A percentile compares a stretch with the other conserved stretches of the same genome.
phyloP scores from a whole-genome alignment of 2,329 filamentous ascomycete genomes.

The Penicillium glabrum region DNA sequence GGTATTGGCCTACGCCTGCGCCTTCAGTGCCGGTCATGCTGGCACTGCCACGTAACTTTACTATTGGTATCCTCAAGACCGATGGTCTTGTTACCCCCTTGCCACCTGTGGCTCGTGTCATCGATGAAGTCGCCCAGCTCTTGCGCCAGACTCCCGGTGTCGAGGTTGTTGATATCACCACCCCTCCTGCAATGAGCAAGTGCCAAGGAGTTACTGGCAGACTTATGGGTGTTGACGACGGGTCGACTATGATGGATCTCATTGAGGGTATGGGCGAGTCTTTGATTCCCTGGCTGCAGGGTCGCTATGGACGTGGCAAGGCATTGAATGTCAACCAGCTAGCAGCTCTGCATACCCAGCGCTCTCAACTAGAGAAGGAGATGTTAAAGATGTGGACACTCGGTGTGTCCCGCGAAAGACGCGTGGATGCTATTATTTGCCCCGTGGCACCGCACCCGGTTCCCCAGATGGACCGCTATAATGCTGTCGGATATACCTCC shows the following conservation, averaged over 20 bases:
- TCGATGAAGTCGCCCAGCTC: conserved; percentile 39
- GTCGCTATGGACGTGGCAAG: conserved; percentile 51
- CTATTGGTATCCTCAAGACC: conserved; percentile 43
- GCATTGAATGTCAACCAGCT: conserved; percentile 50
- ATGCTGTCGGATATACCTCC: conserved; percentile 62
- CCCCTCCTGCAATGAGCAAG: conserved; percentile 53
- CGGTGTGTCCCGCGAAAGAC: conserved; percentile 13
- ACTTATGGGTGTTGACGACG: conserved; percentile 61
- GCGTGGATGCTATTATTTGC: conserved; percentile 62
- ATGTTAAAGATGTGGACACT: conserved; percentile 58
- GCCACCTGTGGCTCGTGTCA: conserved; percentile 40
- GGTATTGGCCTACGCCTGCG: conserved; percentile 35
- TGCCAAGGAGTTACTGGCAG: conserved; percentile 58
- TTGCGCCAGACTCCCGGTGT: conserved; percentile 44
- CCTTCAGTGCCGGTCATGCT: conserved; percentile 6
- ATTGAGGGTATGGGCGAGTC: conserved; percentile 58
- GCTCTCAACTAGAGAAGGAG: conserved; percentile 53
- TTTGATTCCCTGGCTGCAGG: conserved; percentile 60
- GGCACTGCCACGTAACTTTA: conserved; percentile 33
- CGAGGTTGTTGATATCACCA: conserved; percentile 60
- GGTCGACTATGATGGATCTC: conserved; percentile 56
- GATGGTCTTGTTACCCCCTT: conserved; percentile 40
- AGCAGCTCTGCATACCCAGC: conserved; percentile 54
- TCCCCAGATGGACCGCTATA: conserved; percentile 62
- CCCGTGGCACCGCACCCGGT: conserved; percentile 65